Conservation (phyloP, 2,329 filamentous ascomycete genomes). For the Pseudogymnoascus sp. region DNA sequence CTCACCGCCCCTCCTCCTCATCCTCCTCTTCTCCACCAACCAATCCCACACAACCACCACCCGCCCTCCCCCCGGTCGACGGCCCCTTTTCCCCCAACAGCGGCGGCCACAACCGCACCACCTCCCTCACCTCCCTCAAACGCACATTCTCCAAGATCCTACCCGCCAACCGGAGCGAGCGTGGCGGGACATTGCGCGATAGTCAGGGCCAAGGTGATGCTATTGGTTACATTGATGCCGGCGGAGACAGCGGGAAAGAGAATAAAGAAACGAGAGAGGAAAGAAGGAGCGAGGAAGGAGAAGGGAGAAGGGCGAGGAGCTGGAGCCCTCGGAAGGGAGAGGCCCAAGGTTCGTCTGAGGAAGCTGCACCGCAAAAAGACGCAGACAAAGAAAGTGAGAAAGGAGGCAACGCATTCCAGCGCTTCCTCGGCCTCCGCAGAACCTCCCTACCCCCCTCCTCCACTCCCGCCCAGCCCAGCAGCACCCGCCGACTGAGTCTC, state of each 20-base stretch:
- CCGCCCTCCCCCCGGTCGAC: background rate
- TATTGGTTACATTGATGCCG: background rate
- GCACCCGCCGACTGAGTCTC: background rate
- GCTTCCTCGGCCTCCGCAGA: background rate
- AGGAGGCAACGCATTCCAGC: background rate
- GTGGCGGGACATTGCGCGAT: background rate
- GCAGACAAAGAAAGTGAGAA: background rate
- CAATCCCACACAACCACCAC: background rate
- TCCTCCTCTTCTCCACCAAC: background rate
- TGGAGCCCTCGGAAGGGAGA: background rate
- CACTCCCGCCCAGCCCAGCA: background rate
- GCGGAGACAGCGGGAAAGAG: background rate
- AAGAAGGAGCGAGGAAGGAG: background rate
- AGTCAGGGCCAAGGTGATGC: background rate
- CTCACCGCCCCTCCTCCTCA: background rate
- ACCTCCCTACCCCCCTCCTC: background rate
- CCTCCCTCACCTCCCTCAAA: background rate
- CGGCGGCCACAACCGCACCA: background rate
- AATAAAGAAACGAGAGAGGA: background rate
- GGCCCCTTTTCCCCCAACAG: background rate
- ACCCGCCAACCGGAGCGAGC: background rate
- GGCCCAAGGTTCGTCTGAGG: background rate
- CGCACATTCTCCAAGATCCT: background rate
- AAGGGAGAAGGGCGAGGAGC: background rate
- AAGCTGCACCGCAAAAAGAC: no score